phyloP scores from a whole-genome alignment of 2,329 filamentous ascomycete species.

The Aspergillus candidus region DNA sequence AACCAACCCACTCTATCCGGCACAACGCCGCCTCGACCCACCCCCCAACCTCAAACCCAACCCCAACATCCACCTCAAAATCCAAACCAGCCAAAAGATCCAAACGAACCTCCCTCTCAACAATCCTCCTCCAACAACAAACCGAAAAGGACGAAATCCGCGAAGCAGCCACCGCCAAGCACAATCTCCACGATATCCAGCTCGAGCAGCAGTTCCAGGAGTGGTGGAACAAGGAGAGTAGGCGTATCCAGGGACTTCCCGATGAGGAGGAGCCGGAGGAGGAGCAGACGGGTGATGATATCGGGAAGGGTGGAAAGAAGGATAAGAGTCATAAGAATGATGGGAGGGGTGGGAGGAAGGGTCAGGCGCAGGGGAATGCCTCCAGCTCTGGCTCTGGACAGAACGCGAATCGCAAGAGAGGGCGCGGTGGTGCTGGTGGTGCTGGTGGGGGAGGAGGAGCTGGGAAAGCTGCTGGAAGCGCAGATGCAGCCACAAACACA shows the following conservation, averaged over 20 bases:
- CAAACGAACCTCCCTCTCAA: constrained; percentile 68
- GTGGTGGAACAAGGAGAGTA: constrained; percentile 39
- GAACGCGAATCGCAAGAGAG: constrained; percentile 4
- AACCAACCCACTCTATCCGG: constrained; percentile 39
- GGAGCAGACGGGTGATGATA: constrained; percentile 1
- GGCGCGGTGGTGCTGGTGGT: too few species aligned
- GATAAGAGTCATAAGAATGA: constrained; percentile 1
- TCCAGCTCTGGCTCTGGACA: not conserved
- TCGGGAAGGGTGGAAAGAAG: not conserved
- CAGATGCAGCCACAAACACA: too few species aligned
- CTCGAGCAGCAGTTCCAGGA: constrained; percentile 94
- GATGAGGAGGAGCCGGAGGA: constrained; percentile 14
- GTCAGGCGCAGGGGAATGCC: constrained; percentile 3
- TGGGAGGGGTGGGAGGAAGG: constrained; percentile 12
- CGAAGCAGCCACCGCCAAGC: constrained; percentile 73
- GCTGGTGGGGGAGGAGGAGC: too few species aligned
- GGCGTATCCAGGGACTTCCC: constrained; percentile 29
- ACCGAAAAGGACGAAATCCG: constrained; percentile 75
- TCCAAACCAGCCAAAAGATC: too few species aligned
- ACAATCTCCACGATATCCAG: constrained; percentile 89
- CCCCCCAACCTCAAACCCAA: constrained; percentile 21
- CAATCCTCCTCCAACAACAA: constrained; percentile 83
- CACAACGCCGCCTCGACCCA: constrained; percentile 44
- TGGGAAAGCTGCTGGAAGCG: constrained; percentile 4
- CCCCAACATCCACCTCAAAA: constrained; percentile 34